Conservation (phyloP, 495 filamentous ascomycete species). For the Lophiostoma macrostomum region DNA sequence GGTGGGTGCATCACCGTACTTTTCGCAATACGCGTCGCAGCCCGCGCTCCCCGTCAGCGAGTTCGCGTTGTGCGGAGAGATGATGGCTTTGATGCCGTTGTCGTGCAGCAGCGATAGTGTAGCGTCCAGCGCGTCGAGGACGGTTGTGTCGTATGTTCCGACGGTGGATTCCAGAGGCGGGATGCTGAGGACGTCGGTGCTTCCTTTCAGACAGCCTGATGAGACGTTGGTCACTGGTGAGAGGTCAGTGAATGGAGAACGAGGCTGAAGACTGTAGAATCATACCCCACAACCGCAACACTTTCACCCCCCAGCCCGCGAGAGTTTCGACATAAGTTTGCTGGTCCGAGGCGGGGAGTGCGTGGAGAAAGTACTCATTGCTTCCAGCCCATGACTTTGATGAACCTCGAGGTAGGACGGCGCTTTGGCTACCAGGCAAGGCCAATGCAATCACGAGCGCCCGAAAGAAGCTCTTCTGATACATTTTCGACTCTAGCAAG, state of each 20-base stretch:
- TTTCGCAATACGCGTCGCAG: conserved; percentile 35
- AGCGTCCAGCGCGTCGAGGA: conserved; percentile 40
- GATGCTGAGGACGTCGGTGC: conserved; percentile 23
- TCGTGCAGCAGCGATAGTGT: conserved; percentile 34
- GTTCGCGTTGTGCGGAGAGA: conserved; percentile 46
- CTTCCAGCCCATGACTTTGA: conserved; percentile 37
- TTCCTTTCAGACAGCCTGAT: conserved; percentile 37
- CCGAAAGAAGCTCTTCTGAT: too few relatives aligned
- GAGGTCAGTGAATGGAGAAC: conserved; percentile 1
- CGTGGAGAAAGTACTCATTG: conserved; percentile 42
- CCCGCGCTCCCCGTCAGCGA: conserved; percentile 32
- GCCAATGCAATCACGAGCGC: too few relatives aligned
- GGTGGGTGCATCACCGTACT: conserved; percentile 28
- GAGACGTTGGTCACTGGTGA: conserved; percentile 16
- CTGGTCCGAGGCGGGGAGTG: conserved; percentile 38
- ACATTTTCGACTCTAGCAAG: too few relatives aligned
- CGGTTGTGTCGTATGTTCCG: conserved; percentile 37
- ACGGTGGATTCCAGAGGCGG: conserved; percentile 33
- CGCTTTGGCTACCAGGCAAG: too few relatives aligned
- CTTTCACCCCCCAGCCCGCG: conserved; percentile 37
- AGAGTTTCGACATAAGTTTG: conserved; percentile 39
- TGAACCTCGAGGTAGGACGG: too few relatives aligned
- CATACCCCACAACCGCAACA: conserved; percentile 43
- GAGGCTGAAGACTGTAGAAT: conserved; percentile 5
- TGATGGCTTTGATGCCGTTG: conserved; percentile 44